phyloP scores from a whole-genome alignment of 2,329 filamentous ascomycete species.

The Fusarium sp. region DNA sequence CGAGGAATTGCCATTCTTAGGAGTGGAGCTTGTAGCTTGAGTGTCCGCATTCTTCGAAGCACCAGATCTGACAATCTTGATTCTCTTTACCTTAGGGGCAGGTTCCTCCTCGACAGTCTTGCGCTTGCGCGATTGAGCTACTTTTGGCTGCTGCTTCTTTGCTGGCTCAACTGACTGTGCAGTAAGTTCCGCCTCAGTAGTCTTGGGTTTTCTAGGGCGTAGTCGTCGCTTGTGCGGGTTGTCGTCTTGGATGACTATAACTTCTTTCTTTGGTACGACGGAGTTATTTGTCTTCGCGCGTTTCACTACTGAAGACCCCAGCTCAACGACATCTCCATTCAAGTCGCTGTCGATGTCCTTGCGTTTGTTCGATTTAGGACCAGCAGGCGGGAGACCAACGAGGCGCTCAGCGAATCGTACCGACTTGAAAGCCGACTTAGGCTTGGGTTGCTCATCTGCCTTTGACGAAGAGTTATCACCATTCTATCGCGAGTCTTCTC shows the following conservation, averaged over 20 bases:
- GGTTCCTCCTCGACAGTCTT: slow-evolving; percentile 21
- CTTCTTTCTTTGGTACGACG: neutral
- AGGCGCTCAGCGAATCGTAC: slow-evolving; percentile 50
- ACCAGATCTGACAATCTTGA: slow-evolving; percentile 17
- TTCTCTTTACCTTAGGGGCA: slow-evolving; percentile 14
- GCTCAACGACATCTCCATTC: neutral
- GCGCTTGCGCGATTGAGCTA: slow-evolving; percentile 13
- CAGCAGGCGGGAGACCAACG: slow-evolving; percentile 32
- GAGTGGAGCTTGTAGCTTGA: slow-evolving; percentile 5
- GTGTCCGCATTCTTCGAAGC: slow-evolving; percentile 9
- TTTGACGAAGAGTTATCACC: slow-evolving; percentile 48
- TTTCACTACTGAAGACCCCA: neutral
- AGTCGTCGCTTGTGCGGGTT: slow-evolving; percentile 42
- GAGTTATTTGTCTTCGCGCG: slow-evolving; percentile 5
- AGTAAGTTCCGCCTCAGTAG: slow-evolving; percentile 22
- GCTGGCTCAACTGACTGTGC: slow-evolving; percentile 20
- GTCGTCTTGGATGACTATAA: slow-evolving; percentile 17
- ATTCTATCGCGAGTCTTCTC: slow-evolving; percentile 59
- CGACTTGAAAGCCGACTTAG: slow-evolving; percentile 37
- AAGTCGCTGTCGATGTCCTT: slow-evolving; percentile 5
- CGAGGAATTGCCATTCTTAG: neutral
- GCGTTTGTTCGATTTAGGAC: slow-evolving; percentile 31
- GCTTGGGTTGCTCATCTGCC: slow-evolving; percentile 34
- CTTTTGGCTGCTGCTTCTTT: slow-evolving; percentile 27
- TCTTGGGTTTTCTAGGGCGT: slow-evolving; percentile 41